Evolutionary conservation across 306 rosid genomes (phyloP).

Genomic region (Vicia villosa): DNA sequence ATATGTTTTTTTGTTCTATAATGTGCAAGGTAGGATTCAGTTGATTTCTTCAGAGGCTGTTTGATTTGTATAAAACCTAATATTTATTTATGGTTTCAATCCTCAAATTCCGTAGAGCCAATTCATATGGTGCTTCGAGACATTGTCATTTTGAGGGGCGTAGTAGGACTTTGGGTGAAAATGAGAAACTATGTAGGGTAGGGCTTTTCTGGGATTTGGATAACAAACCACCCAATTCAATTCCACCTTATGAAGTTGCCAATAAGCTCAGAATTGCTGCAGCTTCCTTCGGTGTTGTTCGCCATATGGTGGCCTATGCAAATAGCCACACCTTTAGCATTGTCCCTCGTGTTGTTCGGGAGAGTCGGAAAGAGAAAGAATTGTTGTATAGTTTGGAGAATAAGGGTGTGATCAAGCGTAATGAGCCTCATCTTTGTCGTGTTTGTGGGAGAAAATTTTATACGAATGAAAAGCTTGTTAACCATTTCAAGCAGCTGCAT

Average conservation of each 20-base stretch:
- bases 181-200: slow-evolving; percentile 45
- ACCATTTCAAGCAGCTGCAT: slow-evolving; percentile 79
- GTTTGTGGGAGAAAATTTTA: slow-evolving; percentile 80
- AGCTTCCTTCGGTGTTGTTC: slow-evolving; percentile 68
- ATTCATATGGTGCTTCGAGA: slow-evolving; percentile 1
- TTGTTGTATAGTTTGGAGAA: slow-evolving; percentile 54
- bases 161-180: slow-evolving; percentile 19
- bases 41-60: too few relatives aligned
- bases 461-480: slow-evolving; percentile 66
- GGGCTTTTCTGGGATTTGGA: slow-evolving; percentile 90
- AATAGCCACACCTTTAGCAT: slow-evolving; percentile 52
- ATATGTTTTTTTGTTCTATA: too few relatives aligned
- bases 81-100: too few relatives aligned
- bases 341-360: slow-evolving; percentile 57
- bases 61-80: too few relatives aligned
- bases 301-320: slow-evolving; percentile 74
- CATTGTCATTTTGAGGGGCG: slow-evolving; percentile 29
- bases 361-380: slow-evolving; percentile 56
- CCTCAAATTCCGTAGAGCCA: too few relatives aligned
- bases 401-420: slow-evolving; percentile 55
- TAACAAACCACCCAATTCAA: slow-evolving; percentile 73
- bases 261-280: slow-evolving; percentile 64
- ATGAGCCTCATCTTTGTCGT: slow-evolving; percentile 60
- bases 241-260: slow-evolving; percentile 74
- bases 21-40: too few relatives aligned